A percentile compares a stretch with the other conserved stretches of the same genome.
These are phyloP conservation scores for Exserohilum turcica DNA, from an alignment of 2,329 filamentous ascomycete species.

Conservation along the genomic window DNA sequence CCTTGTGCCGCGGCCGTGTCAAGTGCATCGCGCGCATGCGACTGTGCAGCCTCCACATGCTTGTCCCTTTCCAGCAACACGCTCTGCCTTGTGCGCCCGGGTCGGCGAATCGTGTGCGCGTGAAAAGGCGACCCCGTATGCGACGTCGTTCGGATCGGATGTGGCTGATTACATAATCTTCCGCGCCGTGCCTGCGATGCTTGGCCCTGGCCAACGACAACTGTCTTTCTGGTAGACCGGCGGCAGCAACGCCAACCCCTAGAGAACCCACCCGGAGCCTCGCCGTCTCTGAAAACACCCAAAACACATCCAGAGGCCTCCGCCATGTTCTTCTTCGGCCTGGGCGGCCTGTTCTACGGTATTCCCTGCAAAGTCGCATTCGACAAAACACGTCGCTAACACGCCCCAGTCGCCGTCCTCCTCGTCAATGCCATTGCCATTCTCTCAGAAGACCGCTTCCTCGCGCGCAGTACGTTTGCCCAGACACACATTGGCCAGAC, in stretches of 20 bases:
- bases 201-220: constrained; percentile 23
- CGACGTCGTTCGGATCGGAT: background rate
- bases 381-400: constrained; percentile 20
- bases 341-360: constrained; percentile 77
- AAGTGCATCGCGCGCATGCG: too few relatives aligned
- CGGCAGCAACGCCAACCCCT: constrained; percentile 11
- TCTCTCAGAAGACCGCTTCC: constrained; percentile 92
- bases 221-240: constrained; percentile 29
- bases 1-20: too few relatives aligned
- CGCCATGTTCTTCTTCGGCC: constrained; percentile 71
- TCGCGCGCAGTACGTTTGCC: constrained; percentile 70
- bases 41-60: background rate
- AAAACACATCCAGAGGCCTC: background rate
- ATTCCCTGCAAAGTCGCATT: constrained; percentile 17
- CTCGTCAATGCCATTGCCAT: constrained; percentile 93
- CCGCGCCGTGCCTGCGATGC: constrained; percentile 1
- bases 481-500: background rate
- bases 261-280: background rate
- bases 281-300: background rate
- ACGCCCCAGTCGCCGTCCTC: constrained; percentile 71
- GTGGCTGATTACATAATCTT: constrained; percentile 10
- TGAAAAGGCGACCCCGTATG: background rate
- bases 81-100: background rate
- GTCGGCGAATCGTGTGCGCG: background rate
- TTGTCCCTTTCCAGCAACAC: background rate